Evolutionary conservation across 2,329 filamentous ascomycete species (phyloP).

Genomic region (Dactylellina drechsleri): DNA sequence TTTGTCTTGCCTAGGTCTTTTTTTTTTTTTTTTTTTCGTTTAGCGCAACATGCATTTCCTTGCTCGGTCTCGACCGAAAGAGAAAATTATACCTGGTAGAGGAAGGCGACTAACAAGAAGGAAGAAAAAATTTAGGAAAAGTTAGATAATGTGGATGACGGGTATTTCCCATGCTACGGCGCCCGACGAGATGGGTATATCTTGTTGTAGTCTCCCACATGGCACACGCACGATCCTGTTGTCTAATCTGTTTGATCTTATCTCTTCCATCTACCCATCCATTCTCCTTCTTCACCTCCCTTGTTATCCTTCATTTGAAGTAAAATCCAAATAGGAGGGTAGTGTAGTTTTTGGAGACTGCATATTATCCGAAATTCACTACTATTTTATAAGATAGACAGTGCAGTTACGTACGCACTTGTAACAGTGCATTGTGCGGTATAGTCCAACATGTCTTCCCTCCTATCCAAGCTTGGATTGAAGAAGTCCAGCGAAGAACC

Average conservation of each 20-base stretch:
- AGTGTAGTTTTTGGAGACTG: no score
- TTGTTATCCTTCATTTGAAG: slow-evolving; percentile 1
- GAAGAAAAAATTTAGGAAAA: slow-evolving; percentile 1
- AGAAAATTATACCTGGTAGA: slow-evolving; percentile 24
- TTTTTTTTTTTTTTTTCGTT: slow-evolving; percentile 27
- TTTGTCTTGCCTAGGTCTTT: slow-evolving; percentile 29
- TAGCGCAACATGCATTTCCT: slow-evolving; percentile 36
- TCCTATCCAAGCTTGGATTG: slow-evolving; percentile 18
- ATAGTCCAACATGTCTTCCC: slow-evolving; percentile 25
- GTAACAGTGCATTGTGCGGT: not conserved
- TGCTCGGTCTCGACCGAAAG: slow-evolving; percentile 7
- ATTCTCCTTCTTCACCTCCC: not conserved
- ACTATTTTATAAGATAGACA: not conserved
- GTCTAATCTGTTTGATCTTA: slow-evolving; percentile 53
- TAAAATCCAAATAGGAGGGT: not conserved
- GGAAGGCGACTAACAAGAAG: slow-evolving; percentile 28
- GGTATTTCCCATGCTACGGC: slow-evolving; percentile 6
- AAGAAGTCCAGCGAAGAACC: slow-evolving; percentile 18
- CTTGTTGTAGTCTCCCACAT: slow-evolving; percentile 42
- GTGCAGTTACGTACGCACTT: slow-evolving; percentile 5
- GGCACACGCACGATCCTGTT: not conserved
- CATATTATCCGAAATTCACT: no score
- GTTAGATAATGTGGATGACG: slow-evolving; percentile 18
- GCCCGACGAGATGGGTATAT: slow-evolving; percentile 41
- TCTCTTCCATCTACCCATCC: slow-evolving; percentile 27